These are phyloP conservation scores for Rhizophora apiculata DNA, from an alignment of 345 rosid genomes.

Conservation along the genomic window DNA sequence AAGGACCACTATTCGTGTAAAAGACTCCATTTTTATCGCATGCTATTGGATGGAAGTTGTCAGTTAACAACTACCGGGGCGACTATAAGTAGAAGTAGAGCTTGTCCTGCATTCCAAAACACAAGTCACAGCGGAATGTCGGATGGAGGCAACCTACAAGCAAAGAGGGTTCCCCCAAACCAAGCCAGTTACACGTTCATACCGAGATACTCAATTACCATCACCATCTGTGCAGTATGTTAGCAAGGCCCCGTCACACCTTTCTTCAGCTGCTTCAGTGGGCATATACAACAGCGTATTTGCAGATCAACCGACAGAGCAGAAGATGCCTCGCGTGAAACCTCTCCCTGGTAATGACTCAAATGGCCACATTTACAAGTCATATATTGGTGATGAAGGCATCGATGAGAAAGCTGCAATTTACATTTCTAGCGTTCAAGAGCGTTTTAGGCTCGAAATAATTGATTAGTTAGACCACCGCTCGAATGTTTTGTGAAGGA, in stretches of 20 bases:
- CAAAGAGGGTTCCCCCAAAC: slow-evolving; percentile 3
- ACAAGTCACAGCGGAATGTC: too few relatives aligned
- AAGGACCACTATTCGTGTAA: not conserved
- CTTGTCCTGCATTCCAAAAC: not conserved
- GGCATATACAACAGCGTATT: not conserved
- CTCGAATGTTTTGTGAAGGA: too few relatives aligned
- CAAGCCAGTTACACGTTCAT: slow-evolving; percentile 9
- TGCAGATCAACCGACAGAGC: not conserved
- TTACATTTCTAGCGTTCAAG: slow-evolving; percentile 9
- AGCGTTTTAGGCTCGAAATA: not conserved
- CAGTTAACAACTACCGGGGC: too few relatives aligned
- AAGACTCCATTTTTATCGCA: not conserved
- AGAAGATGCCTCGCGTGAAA: not conserved
- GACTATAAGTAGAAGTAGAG: not conserved
- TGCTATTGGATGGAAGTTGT: not conserved
- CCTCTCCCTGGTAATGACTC: not conserved
- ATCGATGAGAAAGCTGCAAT: slow-evolving; percentile 11
- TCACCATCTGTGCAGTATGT: slow-evolving; percentile 4
- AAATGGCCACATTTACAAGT: too few relatives aligned
- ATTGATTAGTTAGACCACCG: too few relatives aligned
- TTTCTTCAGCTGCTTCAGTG: slow-evolving; percentile 5
- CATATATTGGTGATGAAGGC: not conserved
- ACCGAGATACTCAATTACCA: slow-evolving; percentile 13
- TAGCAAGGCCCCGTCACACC: not conserved
- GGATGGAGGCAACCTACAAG: slow-evolving; percentile 12